Percentiles rank a stretch among this genome's conserved stretches.
Conservation (phyloP, 805 yeast species). For the Saturnispora mendoncae region DNA sequence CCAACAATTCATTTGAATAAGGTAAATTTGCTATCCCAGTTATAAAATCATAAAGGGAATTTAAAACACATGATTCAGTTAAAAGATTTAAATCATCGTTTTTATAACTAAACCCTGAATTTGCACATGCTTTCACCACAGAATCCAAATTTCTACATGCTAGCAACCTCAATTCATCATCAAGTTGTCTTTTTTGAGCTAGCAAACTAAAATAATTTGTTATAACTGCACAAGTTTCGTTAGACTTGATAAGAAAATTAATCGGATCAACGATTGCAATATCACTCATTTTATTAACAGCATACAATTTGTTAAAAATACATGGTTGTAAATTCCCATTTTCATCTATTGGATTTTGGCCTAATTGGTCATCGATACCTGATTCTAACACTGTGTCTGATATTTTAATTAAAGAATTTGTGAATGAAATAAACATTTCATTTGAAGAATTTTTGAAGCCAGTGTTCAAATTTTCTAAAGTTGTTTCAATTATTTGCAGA, state of each 20-base stretch:
- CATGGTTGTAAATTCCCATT: slow-evolving; percentile 30
- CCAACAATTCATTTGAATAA: slow-evolving; percentile 33
- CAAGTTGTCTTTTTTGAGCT: slow-evolving; percentile 35
- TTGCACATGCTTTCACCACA: slow-evolving; percentile 35
- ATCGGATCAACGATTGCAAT: slow-evolving; percentile 42
- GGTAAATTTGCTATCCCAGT: slow-evolving; percentile 32
- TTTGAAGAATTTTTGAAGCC: slow-evolving; percentile 49
- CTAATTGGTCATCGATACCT: slow-evolving; percentile 9
- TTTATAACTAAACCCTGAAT: slow-evolving; percentile 30
- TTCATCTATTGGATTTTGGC: slow-evolving; percentile 17
- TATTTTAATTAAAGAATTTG: slow-evolving; percentile 38
- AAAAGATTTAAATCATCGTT: slow-evolving; percentile 9
- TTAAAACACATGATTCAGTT: slow-evolving; percentile 42
- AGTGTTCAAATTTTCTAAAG: slow-evolving; percentile 54
- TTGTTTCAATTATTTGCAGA: slow-evolving; percentile 40
- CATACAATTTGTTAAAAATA: slow-evolving; percentile 48
- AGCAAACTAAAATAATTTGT: slow-evolving; percentile 38
- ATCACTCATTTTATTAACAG: slow-evolving; percentile 43
- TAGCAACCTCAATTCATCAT: slow-evolving; percentile 38
- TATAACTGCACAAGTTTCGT: slow-evolving; percentile 39
- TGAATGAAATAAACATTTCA: slow-evolving; percentile 40
- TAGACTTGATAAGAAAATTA: slow-evolving; percentile 38
- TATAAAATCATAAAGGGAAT: slow-evolving; percentile 40
- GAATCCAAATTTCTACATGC: slow-evolving; percentile 45
- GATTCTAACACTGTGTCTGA: slow-evolving; percentile 26